These are phyloP conservation scores for Vitis hybrid DNA, from an alignment of 177 flowering plant genomes.

Conservation along the genomic window DNA sequence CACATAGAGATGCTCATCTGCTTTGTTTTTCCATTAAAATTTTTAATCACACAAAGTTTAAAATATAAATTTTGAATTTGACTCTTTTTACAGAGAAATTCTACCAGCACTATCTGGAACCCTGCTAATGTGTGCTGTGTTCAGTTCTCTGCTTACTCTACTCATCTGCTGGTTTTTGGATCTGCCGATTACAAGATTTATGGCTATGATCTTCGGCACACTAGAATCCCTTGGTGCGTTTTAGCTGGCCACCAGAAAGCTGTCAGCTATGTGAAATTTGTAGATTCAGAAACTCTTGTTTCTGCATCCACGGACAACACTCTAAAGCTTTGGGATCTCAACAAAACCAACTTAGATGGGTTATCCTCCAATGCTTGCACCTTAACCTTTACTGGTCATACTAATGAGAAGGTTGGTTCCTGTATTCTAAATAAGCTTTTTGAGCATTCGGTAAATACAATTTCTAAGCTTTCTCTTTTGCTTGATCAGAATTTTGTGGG, in stretches of 20 bases:
- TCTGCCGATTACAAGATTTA: constrained; percentile 40
- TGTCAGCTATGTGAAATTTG: constrained; percentile 42
- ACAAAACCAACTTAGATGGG: constrained; percentile 24
- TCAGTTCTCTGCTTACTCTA: constrained; percentile 36
- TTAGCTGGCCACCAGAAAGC: constrained; percentile 38
- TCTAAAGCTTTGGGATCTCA: constrained; percentile 40
- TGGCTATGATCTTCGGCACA: constrained; percentile 42
- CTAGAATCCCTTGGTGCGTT: constrained; percentile 34
- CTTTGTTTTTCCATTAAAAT: not conserved
- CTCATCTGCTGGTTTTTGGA: constrained; percentile 35
- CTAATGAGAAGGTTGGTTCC: constrained; percentile 36
- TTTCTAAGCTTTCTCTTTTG: constrained; percentile 6
- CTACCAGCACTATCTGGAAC: constrained; percentile 28
- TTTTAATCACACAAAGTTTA: not conserved
- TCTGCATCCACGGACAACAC: constrained; percentile 49
- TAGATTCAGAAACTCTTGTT: constrained; percentile 36
- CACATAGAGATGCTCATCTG: not conserved
- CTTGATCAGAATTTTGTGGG: constrained; percentile 45
- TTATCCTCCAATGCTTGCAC: constrained; percentile 26
- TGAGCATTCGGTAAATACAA: not conserved
- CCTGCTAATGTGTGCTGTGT: constrained; percentile 48
- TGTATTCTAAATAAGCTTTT: not conserved
- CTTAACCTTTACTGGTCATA: constrained; percentile 33
- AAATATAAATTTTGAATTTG: not conserved
- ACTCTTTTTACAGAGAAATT: constrained; percentile 25